Evolutionary conservation across 495 filamentous ascomycete genomes (phyloP).

Genomic region (Friedmanniomyces simplex): DNA sequence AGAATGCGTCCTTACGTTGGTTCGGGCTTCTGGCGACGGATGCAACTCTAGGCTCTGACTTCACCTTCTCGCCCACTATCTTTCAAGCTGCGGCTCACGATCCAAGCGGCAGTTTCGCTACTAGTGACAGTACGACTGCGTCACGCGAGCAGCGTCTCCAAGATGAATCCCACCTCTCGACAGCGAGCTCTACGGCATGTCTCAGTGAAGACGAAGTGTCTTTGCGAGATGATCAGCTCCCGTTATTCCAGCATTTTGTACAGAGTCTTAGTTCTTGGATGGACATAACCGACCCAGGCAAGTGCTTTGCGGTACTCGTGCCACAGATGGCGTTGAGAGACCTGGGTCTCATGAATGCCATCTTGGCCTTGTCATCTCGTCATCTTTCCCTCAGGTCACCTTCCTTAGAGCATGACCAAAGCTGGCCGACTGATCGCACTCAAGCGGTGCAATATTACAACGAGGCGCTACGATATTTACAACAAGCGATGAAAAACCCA

Average conservation of each 20-base stretch:
- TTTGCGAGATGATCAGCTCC: not conserved
- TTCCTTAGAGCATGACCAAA: not conserved
- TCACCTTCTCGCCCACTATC: not conserved
- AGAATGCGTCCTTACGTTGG: not conserved
- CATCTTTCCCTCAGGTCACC: not conserved
- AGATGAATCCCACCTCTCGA: not conserved
- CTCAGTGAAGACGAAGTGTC: not conserved
- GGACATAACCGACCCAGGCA: not conserved
- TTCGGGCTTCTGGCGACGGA: slow-evolving; percentile 1
- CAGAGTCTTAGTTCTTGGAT: slow-evolving; percentile 2
- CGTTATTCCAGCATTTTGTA: slow-evolving; percentile 4
- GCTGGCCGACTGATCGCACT: not conserved
- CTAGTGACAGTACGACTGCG: not conserved
- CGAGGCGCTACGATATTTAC: slow-evolving; percentile 5
- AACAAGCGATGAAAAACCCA: slow-evolving; percentile 2
- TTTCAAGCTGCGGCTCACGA: not conserved
- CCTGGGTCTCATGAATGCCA: slow-evolving; percentile 1
- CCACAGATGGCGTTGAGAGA: slow-evolving; percentile 1
- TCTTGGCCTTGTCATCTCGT: not conserved
- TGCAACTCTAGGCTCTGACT: not conserved
- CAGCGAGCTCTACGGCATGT: not conserved
- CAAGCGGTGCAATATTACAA: slow-evolving; percentile 4
- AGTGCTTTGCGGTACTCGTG: not conserved
- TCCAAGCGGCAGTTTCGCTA: not conserved
- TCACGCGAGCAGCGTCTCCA: not conserved